Percentiles rank a stretch among this genome's conserved stretches.
These are phyloP conservation scores for Chamaecrista fasciculata DNA, from an alignment of 306 rosid species.

Conservation along the genomic window DNA sequence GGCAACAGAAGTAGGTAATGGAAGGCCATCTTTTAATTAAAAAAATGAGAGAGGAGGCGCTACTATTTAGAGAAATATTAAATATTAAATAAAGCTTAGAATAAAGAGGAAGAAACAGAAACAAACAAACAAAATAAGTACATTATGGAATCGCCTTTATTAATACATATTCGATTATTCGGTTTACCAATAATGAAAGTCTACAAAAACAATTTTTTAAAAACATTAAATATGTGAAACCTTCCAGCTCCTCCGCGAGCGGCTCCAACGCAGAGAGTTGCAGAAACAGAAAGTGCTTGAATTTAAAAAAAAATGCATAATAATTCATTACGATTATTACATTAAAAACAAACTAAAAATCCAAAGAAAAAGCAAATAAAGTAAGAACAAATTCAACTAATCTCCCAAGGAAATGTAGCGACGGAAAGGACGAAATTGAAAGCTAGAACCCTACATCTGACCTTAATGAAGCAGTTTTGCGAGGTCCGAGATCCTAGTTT, in stretches of 20 bases:
- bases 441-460: background rate
- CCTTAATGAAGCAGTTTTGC: background rate
- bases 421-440: constrained; percentile 2
- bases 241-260: constrained; percentile 47
- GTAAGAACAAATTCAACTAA: background rate
- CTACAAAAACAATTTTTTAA: background rate
- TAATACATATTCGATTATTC: constrained; percentile 46
- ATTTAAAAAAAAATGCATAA: constrained; percentile 50
- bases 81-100: constrained; percentile 19
- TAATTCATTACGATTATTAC: constrained; percentile 26
- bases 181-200: constrained; percentile 35
- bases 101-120: constrained; percentile 29
- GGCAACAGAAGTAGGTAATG: constrained; percentile 36
- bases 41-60: constrained; percentile 22
- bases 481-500: background rate
- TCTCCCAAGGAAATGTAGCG: constrained; percentile 26
- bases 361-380: background rate
- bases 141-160: constrained; percentile 34
- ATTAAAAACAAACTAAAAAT: background rate
- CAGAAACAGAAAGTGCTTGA: constrained; percentile 38
- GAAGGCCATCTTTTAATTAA: constrained; percentile 26
- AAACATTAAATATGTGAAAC: constrained; percentile 52
- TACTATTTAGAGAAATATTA: background rate
- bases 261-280: constrained; percentile 34
- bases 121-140: constrained; percentile 36